Percentiles rank a stretch among this genome's conserved stretches.
Evolutionary conservation across 2,329 filamentous ascomycete genomes (phyloP).

Genomic region (Aphanocladium album): DNA sequence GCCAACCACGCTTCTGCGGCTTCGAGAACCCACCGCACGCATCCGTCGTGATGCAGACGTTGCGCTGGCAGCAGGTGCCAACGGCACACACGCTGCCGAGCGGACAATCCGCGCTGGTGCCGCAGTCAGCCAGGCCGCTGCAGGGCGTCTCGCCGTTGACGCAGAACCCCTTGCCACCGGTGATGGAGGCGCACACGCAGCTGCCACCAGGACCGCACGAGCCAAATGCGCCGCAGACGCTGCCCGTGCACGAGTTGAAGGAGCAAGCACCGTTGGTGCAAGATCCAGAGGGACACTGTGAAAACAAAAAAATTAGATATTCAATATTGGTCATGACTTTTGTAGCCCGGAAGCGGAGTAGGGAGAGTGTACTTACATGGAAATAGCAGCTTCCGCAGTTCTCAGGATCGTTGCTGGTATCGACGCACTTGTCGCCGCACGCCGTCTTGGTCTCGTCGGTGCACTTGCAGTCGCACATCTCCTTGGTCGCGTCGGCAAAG

Average conservation of each 20-base stretch:
- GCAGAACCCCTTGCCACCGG: conserved; percentile 7
- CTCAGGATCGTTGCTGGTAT: conserved; percentile 1
- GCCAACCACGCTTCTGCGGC: conserved; percentile 1
- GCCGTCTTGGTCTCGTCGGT: conserved; percentile 5
- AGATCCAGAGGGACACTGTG: conserved; percentile 1
- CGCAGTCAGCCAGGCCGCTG: not conserved
- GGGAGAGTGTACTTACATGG: not conserved
- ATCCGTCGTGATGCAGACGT: conserved; percentile 7
- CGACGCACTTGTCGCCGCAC: conserved; percentile 8
- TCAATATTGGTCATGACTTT: no score
- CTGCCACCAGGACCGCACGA: conserved; percentile 1
- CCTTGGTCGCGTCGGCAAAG: not conserved
- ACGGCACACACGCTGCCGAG: conserved; percentile 8
- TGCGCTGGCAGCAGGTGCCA: conserved; percentile 4
- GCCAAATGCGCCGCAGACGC: not conserved
- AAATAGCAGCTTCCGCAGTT: conserved; percentile 10
- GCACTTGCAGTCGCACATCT: conserved; percentile 9
- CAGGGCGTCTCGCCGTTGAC: conserved; percentile 6
- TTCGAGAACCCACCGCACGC: not conserved
- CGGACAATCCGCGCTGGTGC: not conserved
- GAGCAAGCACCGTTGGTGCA: conserved; percentile 9
- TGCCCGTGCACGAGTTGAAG: conserved; percentile 1
- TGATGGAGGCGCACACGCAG: conserved; percentile 8
- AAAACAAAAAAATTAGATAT: not conserved
- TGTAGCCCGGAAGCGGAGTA: not conserved